phyloP scores from a whole-genome alignment of 2,329 filamentous ascomycete genomes.

The Hypoxylon sp. region DNA sequence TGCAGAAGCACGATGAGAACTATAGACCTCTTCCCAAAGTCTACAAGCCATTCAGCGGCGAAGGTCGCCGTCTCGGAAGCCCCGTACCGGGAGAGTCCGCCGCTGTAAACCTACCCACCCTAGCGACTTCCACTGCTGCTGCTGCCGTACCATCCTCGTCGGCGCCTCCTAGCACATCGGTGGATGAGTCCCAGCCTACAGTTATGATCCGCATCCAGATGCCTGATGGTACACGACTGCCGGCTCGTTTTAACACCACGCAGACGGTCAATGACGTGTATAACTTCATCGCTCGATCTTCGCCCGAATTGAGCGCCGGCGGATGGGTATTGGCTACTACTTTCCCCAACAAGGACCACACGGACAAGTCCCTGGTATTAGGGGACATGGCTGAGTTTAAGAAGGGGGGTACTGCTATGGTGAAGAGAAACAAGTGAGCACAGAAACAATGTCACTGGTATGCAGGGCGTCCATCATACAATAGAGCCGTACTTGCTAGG shows the following conservation, averaged over 20 bases:
- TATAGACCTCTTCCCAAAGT: constrained; percentile 81
- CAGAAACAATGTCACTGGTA: background rate
- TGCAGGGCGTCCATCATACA: constrained; percentile 15
- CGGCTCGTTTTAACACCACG: constrained; percentile 85
- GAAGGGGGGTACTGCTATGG: constrained; percentile 75
- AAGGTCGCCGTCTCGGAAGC: constrained; percentile 81
- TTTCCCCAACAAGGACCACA: constrained; percentile 86
- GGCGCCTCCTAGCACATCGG: constrained; percentile 49
- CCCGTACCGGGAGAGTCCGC: constrained; percentile 76
- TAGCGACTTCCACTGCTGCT: constrained; percentile 54
- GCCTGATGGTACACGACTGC: constrained; percentile 81
- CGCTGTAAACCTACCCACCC: constrained; percentile 51
- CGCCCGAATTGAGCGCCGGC: constrained; percentile 69
- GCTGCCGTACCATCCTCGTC: constrained; percentile 50
- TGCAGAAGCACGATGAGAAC: constrained; percentile 81
- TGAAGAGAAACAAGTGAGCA: constrained; percentile 64
- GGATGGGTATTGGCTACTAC: constrained; percentile 84
- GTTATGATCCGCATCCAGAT: constrained; percentile 83
- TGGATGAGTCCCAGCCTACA: constrained; percentile 77
- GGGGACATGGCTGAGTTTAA: constrained; percentile 76
- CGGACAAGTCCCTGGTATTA: constrained; percentile 72
- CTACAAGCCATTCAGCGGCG: constrained; percentile 81
- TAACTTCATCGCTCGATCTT: constrained; percentile 77
- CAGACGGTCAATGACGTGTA: constrained; percentile 86
- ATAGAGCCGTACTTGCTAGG: constrained; percentile 29